A percentile compares a stretch with the other conserved stretches of the same genome.
Evolutionary conservation across 2,329 filamentous ascomycete species (phyloP).

Genomic region (Xylaria sp.): DNA sequence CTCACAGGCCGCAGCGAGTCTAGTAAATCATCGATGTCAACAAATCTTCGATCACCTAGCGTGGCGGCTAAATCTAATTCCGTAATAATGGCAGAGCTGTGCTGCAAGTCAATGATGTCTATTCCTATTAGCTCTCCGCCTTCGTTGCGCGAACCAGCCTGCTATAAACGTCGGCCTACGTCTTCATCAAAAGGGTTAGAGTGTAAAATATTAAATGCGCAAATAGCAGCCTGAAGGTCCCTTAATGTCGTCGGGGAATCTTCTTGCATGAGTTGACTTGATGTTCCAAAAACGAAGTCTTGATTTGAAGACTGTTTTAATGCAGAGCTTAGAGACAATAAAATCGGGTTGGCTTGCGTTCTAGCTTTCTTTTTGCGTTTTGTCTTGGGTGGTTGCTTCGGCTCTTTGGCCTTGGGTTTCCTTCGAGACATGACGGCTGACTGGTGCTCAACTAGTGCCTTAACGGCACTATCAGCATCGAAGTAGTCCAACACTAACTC

Average conservation of each 20-base stretch:
- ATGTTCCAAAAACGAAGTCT: slow-evolving; percentile 86
- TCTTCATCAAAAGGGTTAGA: slow-evolving; percentile 53
- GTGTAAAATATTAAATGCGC: slow-evolving; percentile 62
- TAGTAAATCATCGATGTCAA: slow-evolving; percentile 48
- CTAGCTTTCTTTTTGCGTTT: slow-evolving; percentile 54
- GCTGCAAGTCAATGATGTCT: slow-evolving; percentile 68
- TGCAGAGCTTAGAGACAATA: slow-evolving; percentile 77
- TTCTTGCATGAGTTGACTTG: slow-evolving; percentile 80
- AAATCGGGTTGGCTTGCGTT: slow-evolving; percentile 56
- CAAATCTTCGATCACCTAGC: slow-evolving; percentile 37
- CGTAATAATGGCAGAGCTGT: neutral
- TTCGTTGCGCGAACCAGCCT: slow-evolving; percentile 72
- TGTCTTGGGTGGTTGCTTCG: slow-evolving; percentile 44
- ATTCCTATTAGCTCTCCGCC: slow-evolving; percentile 72
- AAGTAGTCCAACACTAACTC: slow-evolving; percentile 61
- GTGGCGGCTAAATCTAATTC: slow-evolving; percentile 1
- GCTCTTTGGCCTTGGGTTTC: slow-evolving; percentile 53
- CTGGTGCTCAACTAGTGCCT: slow-evolving; percentile 50
- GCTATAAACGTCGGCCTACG: slow-evolving; percentile 68
- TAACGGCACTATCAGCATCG: slow-evolving; percentile 49
- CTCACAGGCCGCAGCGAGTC: slow-evolving; percentile 37
- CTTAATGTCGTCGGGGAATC: slow-evolving; percentile 74
- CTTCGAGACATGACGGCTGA: slow-evolving; percentile 49
- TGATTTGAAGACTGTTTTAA: slow-evolving; percentile 73
- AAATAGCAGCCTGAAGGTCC: slow-evolving; percentile 70